Evolutionary conservation across 345 rosid genomes (phyloP), one percentile per base, ranked within the genome.

Genomic region (Leavenworthia alabamica): DNA sequence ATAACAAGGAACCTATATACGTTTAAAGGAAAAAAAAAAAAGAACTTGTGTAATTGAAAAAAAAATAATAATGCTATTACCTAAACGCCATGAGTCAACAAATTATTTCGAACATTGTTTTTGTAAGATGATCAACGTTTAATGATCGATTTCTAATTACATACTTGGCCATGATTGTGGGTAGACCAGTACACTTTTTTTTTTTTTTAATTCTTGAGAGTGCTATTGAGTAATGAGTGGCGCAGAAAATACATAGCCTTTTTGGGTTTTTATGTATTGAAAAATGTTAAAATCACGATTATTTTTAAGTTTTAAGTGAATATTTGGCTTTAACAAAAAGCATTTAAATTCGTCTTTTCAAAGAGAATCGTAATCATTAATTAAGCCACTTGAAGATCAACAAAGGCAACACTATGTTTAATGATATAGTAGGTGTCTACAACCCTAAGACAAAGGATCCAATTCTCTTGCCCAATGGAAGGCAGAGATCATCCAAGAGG

Each of bases 391-490:
- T 49, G 60, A 64, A 64, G 60, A 71, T 64, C 60, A 63, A 33
- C 41, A 41, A 56, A 71, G 64, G 42, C 27, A 63, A 40, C 40
- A n/a, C n/a, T 10, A 46, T 62, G 16, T 39, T 32, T 71, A 49
- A 56, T 49, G 33, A 71, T 23, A 6, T 63, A 71, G 41, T 49
- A 56, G 64, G 45, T 56, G 60, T 64, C 70, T 56, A 71, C 51
- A 64, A 71, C 70, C 75, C 75, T 71, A 71, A 48, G 46, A 48
- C 54, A 64, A 57, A 71, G 75, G 65, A 71, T 64, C 75, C 60
- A 71, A 71, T 64, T 71, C 75, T 56, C 42, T 64, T 33, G 43
- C 10, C 75, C 75, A 57, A 57, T 64, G 75, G 50, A 52, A 64
- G 65, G 65, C 60, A 56, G 46, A 71, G 24, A 42, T 33, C 4